Base-by-base conservation (phyloP, 1,284 basidiomycete species). In the Xanthoconium separans region DNA sequence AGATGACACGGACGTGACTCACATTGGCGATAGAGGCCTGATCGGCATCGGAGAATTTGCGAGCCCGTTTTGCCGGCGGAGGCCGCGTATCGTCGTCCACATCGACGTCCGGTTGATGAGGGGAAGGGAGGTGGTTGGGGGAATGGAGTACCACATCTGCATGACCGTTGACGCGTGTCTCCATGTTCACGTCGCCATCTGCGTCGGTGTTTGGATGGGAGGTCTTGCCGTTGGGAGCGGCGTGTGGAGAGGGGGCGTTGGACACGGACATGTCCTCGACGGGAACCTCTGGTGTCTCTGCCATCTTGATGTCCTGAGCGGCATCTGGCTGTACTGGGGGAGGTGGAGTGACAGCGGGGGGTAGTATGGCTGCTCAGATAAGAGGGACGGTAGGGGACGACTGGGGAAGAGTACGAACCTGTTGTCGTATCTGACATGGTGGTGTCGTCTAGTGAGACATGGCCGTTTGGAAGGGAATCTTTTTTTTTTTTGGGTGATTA, bases 41-140 rank as follows among this genome's bases (percentile, higher is more conserved):
- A 65, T 81, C 79, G 49, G 80, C 78, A 59, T 82, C 78, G 45
- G 80, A 82, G 53, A 75, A 69, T 66, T 75, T 80, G 61, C 80
- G 69, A 20, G 81, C 76, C 59, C 81, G 81, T 79, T 81, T 87
- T 75, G 87, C 84, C 44, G 89, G 89, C 24, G 84, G 87, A 16
- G 83, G 86, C 59, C 79, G 75, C 59, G 79, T 76, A 61, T 82
- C 79, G 47, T 83, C 81, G 59, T 77, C 65, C 12, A 15, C 76
- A 58, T 80, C 77, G 50, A 58, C 56, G 37, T 65, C 63, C 0
- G 46, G 33, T 39, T 48, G 56, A 45, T 54, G 60, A 27, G 70
- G 58, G 3, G 58, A 70, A 40, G 27, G 45, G 12, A 49, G 59
- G 53, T 68, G 74, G 46, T 71, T 74, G 30, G 75, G 78, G 57